A percentile compares a stretch with the other conserved stretches of the same genome.
phyloP scores from a whole-genome alignment of 2,329 filamentous ascomycete species.

The Pestalotiopsis fici region DNA sequence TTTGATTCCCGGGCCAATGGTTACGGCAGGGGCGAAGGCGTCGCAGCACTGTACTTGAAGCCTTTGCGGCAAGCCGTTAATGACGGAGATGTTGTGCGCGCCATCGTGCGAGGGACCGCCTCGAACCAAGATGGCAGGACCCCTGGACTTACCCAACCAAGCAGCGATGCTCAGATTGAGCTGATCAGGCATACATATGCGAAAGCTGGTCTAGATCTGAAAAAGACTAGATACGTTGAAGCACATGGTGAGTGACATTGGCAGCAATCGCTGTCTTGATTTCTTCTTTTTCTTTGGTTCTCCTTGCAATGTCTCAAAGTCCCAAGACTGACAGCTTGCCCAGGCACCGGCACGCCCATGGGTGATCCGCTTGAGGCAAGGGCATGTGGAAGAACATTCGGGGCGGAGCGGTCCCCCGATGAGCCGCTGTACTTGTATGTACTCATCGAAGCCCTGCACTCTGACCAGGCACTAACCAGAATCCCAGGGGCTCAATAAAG shows the following conservation, averaged over 20 bases:
- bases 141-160: conserved; percentile 15
- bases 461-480: too few relatives aligned
- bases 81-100: conserved; percentile 33
- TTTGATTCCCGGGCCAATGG: conserved; percentile 9
- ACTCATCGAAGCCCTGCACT: too few relatives aligned
- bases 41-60: conserved; percentile 50
- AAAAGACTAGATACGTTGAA: conserved; percentile 19
- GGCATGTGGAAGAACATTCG: conserved; percentile 26
- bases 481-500: neutral
- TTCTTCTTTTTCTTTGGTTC: too few relatives aligned
- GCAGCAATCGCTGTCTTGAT: too few relatives aligned
- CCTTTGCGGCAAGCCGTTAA: conserved; percentile 41
- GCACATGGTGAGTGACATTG: conserved; percentile 13
- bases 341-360: conserved; percentile 37
- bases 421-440: conserved; percentile 17
- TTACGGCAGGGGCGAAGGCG: conserved; percentile 46
- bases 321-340: too few relatives aligned
- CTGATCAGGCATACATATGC: conserved; percentile 26
- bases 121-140: conserved; percentile 19
- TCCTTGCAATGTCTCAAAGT: too few relatives aligned
- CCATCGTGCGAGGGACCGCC: conserved; percentile 24
- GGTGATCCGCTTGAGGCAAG: conserved; percentile 37
- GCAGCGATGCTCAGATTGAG: conserved; percentile 20
- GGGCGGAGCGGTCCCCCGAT: neutral
- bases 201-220: neutral